A percentile compares a stretch with the other conserved stretches of the same genome.
phyloP scores from a whole-genome alignment of 202 grass and related monocot genomes.

The Panicum hallii region DNA sequence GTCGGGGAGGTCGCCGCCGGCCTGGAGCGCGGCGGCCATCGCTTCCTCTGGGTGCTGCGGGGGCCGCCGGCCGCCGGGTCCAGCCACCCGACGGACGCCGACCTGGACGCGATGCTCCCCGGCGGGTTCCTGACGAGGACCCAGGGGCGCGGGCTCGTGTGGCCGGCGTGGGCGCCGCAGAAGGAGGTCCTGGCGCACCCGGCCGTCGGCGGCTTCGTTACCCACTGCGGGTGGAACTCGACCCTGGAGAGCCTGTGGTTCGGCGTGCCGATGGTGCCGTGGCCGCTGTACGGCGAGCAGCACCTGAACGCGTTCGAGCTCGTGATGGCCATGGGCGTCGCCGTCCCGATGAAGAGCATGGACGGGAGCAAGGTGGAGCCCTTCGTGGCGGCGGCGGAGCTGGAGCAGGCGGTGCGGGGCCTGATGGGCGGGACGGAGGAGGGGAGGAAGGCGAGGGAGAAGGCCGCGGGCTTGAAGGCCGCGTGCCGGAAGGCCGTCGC shows the following conservation, averaged over 20 bases:
- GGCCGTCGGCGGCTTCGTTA: constrained; percentile 56
- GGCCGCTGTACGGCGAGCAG: constrained; percentile 62
- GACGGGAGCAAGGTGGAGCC: not conserved
- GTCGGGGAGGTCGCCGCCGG: constrained; percentile 18
- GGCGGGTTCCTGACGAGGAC: constrained; percentile 53
- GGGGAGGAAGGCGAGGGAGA: constrained; percentile 41
- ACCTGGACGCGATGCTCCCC: constrained; percentile 32
- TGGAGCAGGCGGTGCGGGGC: constrained; percentile 37
- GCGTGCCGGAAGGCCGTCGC: constrained; percentile 42
- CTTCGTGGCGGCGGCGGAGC: constrained; percentile 41
- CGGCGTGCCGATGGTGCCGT: constrained; percentile 60
- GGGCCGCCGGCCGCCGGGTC: not conserved
- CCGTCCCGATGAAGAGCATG: constrained; percentile 19
- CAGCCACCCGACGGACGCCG: constrained; percentile 1
- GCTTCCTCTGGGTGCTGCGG: constrained; percentile 51
- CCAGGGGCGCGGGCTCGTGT: constrained; percentile 28
- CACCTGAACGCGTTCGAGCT: constrained; percentile 55
- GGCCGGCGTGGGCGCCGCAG: constrained; percentile 56
- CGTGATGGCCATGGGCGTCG: constrained; percentile 36
- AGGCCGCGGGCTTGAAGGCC: constrained; percentile 24
- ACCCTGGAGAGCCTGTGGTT: constrained; percentile 55
- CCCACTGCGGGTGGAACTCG: constrained; percentile 72
- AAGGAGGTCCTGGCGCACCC: constrained; percentile 56
- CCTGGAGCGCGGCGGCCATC: constrained; percentile 42
- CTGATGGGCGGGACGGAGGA: constrained; percentile 40